A percentile compares a stretch with the other conserved stretches of the same genome.
Evolutionary conservation across 192 early-diverging fungal species (phyloP).

Genomic region (Funneliformis mosseae): DNA sequence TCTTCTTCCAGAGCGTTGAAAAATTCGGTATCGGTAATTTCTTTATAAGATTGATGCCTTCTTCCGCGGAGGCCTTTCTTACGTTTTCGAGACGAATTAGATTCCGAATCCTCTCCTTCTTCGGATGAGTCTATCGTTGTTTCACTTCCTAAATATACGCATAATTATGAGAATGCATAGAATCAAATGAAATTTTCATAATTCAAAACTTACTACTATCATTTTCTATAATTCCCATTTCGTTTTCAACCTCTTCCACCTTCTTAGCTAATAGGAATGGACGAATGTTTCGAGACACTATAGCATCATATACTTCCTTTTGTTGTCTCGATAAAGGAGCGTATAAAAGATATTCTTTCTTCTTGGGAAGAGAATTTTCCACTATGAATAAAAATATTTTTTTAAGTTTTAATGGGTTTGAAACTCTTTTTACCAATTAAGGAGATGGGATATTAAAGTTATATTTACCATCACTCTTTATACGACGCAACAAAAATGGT

Average conservation of each 20-base stretch:
- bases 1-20: conserved; percentile 50
- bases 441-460: not conserved
- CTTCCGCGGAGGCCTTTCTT: conserved; percentile 23
- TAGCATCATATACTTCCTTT: conserved; percentile 73
- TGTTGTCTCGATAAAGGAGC: conserved; percentile 72
- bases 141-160: not conserved
- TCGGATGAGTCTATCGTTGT: not conserved
- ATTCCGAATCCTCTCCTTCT: not conserved
- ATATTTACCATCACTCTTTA: conserved; percentile 80
- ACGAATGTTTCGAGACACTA: conserved; percentile 61
- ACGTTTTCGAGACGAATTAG: not conserved
- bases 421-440: not conserved
- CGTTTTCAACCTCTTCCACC: conserved; percentile 1
- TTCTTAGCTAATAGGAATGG: conserved; percentile 62
- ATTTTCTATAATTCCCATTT: conserved; percentile 2
- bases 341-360: conserved; percentile 86
- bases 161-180: not conserved
- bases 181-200: not conserved
- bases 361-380: conserved; percentile 84
- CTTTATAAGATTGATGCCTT: conserved; percentile 37
- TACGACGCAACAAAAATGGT: conserved; percentile 87
- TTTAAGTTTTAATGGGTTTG: not conserved
- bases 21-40: conserved; percentile 45
- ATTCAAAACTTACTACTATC: not conserved
- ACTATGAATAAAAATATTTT: conserved; percentile 51